phyloP scores from a whole-genome alignment of 73 alveolate genomes.

The Symbiodinium pilosum region DNA sequence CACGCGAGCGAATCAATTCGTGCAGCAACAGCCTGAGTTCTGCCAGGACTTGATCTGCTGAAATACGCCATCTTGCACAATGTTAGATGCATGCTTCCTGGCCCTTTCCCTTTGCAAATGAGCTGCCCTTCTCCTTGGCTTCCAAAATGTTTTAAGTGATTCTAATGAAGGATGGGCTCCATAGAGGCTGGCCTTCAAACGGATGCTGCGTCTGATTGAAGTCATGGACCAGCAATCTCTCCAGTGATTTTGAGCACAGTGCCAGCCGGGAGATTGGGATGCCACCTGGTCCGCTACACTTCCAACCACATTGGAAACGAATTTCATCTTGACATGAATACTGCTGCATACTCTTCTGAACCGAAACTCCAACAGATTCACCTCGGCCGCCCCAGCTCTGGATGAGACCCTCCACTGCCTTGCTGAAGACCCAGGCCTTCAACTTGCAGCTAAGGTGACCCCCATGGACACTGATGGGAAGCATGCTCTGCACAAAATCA shows the following conservation, averaged over 20 bases:
- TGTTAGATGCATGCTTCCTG: background rate
- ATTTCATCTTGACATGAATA: too few species aligned
- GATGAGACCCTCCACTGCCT: slow-evolving; percentile 37
- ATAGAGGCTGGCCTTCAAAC: slow-evolving; percentile 56
- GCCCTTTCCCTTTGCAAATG: background rate
- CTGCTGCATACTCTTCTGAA: background rate
- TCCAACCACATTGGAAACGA: too few species aligned
- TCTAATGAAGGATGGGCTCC: too few species aligned
- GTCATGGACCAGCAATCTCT: background rate
- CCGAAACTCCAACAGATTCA: too few species aligned
- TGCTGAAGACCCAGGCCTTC: slow-evolving; percentile 52
- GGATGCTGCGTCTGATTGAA: slow-evolving; percentile 62
- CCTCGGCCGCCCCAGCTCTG: background rate
- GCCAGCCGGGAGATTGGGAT: background rate
- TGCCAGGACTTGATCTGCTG: background rate
- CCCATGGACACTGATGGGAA: too few species aligned
- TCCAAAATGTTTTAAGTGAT: too few species aligned
- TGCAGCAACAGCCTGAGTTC: slow-evolving; percentile 45
- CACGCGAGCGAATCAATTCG: slow-evolving; percentile 48
- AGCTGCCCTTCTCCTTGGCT: background rate
- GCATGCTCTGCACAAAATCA: too few species aligned
- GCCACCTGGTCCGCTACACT: background rate
- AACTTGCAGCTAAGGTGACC: background rate
- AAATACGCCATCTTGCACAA: too few species aligned
- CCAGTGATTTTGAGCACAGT: background rate